Conservation (phyloP, 371 early-diverging fungal species). For the Mucor saturninus region DNA sequence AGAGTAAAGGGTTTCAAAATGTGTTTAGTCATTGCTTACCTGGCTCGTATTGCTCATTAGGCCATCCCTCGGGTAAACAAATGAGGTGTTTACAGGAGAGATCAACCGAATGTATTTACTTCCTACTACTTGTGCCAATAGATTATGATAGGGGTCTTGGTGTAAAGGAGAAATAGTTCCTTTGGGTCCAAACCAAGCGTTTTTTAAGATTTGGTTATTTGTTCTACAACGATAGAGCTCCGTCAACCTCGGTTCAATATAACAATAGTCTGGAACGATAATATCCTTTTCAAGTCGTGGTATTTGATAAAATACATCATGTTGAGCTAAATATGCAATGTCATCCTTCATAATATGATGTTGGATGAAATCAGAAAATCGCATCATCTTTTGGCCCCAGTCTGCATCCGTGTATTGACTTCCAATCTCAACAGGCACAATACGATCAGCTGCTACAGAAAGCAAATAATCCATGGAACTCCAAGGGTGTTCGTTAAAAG, state of each 20-base stretch:
- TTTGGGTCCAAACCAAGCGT: conserved; percentile 91
- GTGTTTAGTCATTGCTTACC: conserved; percentile 36
- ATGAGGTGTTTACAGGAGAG: conserved; percentile 60
- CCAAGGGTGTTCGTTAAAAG: conserved; percentile 65
- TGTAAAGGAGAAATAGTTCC: conserved; percentile 90
- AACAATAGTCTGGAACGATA: conserved; percentile 80
- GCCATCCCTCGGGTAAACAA: conserved; percentile 64
- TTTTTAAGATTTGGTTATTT: conserved; percentile 58
- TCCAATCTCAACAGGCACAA: conserved; percentile 91
- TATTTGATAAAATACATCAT: conserved; percentile 85
- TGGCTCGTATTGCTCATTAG: conserved; percentile 82
- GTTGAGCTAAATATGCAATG: conserved; percentile 87
- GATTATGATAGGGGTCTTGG: conserved; percentile 83
- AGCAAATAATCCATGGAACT: conserved; percentile 61
- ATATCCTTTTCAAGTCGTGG: conserved; percentile 76
- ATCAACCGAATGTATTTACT: conserved; percentile 80
- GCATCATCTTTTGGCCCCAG: conserved; percentile 84
- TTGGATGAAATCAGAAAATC: conserved; percentile 74
- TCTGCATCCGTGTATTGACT: conserved; percentile 72
- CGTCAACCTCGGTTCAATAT: conserved; percentile 44
- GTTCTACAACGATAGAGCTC: conserved; percentile 38
- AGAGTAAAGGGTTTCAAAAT: not conserved
- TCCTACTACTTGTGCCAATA: conserved; percentile 90
- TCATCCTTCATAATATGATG: conserved; percentile 35
- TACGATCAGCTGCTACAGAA: conserved; percentile 70